These are phyloP conservation scores for Allium sativum DNA, from an alignment of 106 monocot species.

Conservation along the genomic window DNA sequence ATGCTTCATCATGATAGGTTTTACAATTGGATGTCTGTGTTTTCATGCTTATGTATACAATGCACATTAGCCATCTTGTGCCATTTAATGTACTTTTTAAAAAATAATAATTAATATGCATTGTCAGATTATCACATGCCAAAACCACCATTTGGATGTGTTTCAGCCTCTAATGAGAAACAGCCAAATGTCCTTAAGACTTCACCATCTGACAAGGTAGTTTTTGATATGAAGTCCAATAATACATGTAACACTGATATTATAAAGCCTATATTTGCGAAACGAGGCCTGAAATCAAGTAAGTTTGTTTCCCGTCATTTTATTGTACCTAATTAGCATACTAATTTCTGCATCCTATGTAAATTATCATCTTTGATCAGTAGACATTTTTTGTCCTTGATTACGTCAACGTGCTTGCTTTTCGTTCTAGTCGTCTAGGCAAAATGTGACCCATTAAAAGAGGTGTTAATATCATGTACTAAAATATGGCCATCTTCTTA, in stretches of 20 bases:
- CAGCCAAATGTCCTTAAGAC: neutral
- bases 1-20: neutral
- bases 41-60: too few relatives aligned
- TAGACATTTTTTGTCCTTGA: too few relatives aligned
- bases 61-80: neutral
- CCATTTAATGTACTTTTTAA: neutral
- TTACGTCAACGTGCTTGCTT: too few relatives aligned
- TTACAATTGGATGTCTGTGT: too few relatives aligned
- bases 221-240: neutral
- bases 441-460: too few relatives aligned
- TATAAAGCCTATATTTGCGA: neutral
- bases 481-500: too few relatives aligned
- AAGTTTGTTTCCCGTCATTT: neutral
- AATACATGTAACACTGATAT: neutral
- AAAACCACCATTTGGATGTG: conserved; percentile 15
- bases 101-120: neutral
- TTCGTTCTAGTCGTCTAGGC: too few relatives aligned
- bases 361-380: too few relatives aligned
- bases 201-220: neutral
- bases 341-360: too few relatives aligned
- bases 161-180: neutral
- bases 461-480: too few relatives aligned
- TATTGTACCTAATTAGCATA: too few relatives aligned
- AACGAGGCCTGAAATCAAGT: conserved; percentile 12
- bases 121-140: conserved; percentile 46